Evolutionary conservation across 805 yeast species (phyloP), one percentile per base, ranked within the genome.

Genomic region (Saturnispora quitensis): DNA sequence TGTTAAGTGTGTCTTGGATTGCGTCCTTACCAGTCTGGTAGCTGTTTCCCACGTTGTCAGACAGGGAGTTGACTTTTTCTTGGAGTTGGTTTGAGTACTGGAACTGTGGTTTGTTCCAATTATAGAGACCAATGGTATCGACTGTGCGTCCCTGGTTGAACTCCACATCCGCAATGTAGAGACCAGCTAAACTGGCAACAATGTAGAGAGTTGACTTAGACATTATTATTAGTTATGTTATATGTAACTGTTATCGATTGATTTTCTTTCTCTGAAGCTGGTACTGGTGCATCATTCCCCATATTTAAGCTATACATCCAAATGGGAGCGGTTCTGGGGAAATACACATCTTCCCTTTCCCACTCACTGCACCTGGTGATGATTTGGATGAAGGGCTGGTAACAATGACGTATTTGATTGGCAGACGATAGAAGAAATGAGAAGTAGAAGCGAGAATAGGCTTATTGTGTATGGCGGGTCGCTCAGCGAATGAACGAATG

Each of bases 161-260:
- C 38, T 43, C 48, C 10, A 50, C 45, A 38, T 50, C 52, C 2
- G 52, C 52, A 27, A 50, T 44, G 22, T 50, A 50, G 40, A 50
- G 52, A 10, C 52, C 52, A 4, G 52, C 52, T 24, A 50, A 38
- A 31, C 48, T 38, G 18, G 48, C 48, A 36, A 50, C 45, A 18
- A 50, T 36, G 18, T 50, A 50, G 8, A 50, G 15, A 5, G 45
- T 17, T 20, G 52, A 45, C 40, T 38, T 50, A 18, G 52, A 45
- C 52, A 50, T 50, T 27, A 36, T 40, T 40, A 20, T 27, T 20
- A 2, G 12, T 40, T 12, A 22, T 17, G 2, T 36, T 36, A 31
- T 28, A 28, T 25, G 9, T 25, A 25, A 25, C 28, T 25, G 28
- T 25, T 25, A 5, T 25, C 28, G 1, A 5, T 25, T 8, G 2